Evolutionary conservation across 345 rosid genomes (phyloP).

Genomic region (Camelina hispida): DNA sequence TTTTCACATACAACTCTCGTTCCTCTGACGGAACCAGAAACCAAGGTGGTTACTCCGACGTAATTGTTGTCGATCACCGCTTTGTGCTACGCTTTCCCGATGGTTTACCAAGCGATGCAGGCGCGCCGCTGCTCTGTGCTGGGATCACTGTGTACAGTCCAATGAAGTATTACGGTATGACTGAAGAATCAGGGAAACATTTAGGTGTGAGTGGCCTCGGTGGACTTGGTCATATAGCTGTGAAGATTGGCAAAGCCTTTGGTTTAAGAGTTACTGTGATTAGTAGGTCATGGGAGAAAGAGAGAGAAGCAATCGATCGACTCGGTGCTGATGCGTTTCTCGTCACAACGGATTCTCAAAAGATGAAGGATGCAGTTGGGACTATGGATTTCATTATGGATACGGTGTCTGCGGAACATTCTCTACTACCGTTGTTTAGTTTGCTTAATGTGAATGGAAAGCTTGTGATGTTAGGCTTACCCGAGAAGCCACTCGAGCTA

Average conservation of each 20-base stretch:
- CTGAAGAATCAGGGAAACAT: conserved; percentile 73
- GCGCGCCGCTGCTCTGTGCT: conserved; percentile 73
- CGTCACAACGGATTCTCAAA: conserved; percentile 58
- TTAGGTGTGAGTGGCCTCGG: conserved; percentile 84
- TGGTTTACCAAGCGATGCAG: conserved; percentile 54
- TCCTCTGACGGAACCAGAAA: conserved; percentile 58
- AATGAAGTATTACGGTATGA: conserved; percentile 53
- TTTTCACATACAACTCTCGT: conserved; percentile 44
- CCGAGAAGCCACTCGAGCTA: conserved; percentile 73
- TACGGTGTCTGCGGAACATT: conserved; percentile 79
- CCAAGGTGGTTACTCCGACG: conserved; percentile 64
- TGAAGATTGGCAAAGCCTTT: conserved; percentile 83
- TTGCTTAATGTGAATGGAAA: conserved; percentile 79
- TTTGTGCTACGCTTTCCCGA: conserved; percentile 60
- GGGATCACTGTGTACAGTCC: conserved; percentile 80
- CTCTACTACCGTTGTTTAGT: conserved; percentile 61
- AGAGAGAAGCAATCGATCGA: conserved; percentile 36
- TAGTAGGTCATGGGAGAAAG: conserved; percentile 58
- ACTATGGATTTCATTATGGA: conserved; percentile 85
- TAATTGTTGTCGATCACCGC: conserved; percentile 58
- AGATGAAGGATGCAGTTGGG: conserved; percentile 71
- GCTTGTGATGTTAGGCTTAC: conserved; percentile 72
- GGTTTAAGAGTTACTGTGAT: conserved; percentile 87
- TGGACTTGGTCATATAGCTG: conserved; percentile 92
- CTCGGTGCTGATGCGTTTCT: conserved; percentile 52